Base-by-base conservation (phyloP, 2,329 filamentous ascomycete species). In the Verticillium nonalfalfae region DNA sequence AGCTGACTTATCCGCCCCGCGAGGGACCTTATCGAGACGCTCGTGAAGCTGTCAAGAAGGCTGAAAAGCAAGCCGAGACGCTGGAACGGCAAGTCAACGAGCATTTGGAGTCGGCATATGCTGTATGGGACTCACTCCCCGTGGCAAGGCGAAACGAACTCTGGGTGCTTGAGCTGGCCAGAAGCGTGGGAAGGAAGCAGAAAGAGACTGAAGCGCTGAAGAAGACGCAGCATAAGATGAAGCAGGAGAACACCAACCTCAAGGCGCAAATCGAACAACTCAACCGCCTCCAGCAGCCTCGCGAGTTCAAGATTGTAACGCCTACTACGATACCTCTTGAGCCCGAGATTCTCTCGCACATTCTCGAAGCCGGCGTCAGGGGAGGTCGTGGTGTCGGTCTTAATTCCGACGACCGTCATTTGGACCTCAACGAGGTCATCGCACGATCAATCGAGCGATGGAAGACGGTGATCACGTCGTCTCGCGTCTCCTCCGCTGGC, bases 71-170 rank as follows among this genome's bases (percentile, higher is more conserved):
- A 63, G 89, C 79, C 52, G 84, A 81, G 65, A 74, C 78, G 34
- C 82, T 94, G 58, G 87, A 92, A 65, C 85, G 86, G 59, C 86
- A 89, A 66, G 84, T 93, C 36, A 79, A 84, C 50, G 83, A 89
- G 62, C 94, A 98, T 71, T 74, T 97, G 6, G 84, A 90, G n/a
- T 85, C 88, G 14, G 87, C 91, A 0, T 96, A 87, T 71, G 81
- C 83, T 7, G 88, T 91, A 52, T 98, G 93, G 93, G 85, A 85
- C 59, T 79, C 79, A 1, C 78, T 95, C 33, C 75, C 86, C 0
- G 66, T 73, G 2, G 81, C 84, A 39, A 80, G 84, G 26, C 81
- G 83, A 59, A 78, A 78, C 33, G 84, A 87, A 65, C 77, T 88
- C 7, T 89, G 86, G 86, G 74, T 80, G 5, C 70, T 89, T 39